A percentile compares a stretch with the other conserved stretches of the same genome.
phyloP scores from a whole-genome alignment of 371 early-diverging fungal species.

The Cokeromyces recurvatus region DNA sequence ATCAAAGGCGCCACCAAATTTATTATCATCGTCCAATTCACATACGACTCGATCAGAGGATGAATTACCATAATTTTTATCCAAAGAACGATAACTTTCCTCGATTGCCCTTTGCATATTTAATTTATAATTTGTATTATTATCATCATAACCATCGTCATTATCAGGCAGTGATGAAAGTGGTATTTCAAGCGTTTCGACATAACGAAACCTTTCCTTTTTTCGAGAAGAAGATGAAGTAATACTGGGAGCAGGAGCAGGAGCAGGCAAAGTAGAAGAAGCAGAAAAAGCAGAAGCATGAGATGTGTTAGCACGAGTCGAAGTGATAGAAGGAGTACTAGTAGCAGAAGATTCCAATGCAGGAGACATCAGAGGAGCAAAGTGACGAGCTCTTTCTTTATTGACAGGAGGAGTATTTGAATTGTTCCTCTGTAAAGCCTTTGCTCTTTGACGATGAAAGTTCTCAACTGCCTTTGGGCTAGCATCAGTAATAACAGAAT shows the following conservation, averaged over 20 bases:
- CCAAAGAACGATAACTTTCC: background rate
- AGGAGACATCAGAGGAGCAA: too few species aligned
- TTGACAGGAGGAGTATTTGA: background rate
- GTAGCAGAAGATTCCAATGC: too few species aligned
- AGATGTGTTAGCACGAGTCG: too few species aligned
- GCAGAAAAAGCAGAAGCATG: too few species aligned
- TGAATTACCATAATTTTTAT: background rate
- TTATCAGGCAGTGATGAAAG: too few species aligned
- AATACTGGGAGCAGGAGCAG: background rate
- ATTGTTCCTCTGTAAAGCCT: too few species aligned
- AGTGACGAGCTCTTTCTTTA: too few species aligned
- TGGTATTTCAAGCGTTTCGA: too few species aligned
- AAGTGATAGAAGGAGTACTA: background rate
- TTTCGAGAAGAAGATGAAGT: too few species aligned
- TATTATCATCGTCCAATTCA: background rate
- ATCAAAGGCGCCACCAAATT: background rate
- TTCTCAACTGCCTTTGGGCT: conserved; percentile 13
- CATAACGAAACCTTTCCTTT: background rate
- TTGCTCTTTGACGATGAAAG: conserved; percentile 16
- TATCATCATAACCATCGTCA: conserved; percentile 19
- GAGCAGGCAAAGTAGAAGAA: too few species aligned
- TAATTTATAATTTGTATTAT: conserved; percentile 10
- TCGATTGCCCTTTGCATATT: conserved; percentile 26
- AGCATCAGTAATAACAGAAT: conserved; percentile 1
- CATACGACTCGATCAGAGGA: background rate